Evolutionary conservation across 2,329 filamentous ascomycete genomes (phyloP).

Genomic region (Lasiodiplodia sp.): DNA sequence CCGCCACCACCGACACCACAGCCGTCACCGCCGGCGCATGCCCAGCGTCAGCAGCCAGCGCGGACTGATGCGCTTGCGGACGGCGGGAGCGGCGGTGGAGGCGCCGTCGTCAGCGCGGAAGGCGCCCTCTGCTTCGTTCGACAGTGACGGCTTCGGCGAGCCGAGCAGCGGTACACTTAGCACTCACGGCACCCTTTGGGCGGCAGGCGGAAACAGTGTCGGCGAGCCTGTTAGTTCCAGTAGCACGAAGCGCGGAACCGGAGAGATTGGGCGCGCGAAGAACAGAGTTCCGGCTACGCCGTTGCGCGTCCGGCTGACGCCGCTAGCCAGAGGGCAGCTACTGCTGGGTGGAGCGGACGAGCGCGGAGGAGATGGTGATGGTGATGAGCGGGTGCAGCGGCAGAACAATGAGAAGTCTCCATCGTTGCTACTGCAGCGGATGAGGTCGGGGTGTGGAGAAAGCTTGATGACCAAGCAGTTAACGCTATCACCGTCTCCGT

Average conservation of each 20-base stretch:
- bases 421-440: neutral
- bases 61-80: conserved; percentile 8
- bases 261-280: neutral
- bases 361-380: neutral
- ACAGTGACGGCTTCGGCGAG: neutral
- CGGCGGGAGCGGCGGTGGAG: neutral
- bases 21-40: neutral
- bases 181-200: neutral
- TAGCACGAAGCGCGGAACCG: neutral
- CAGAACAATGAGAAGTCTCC: neutral
- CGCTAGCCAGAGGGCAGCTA: no score
- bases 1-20: neutral
- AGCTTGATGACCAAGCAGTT: neutral
- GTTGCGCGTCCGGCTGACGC: neutral
- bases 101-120: neutral
- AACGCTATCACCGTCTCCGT: neutral
- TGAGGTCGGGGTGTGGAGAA: neutral
- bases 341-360: neutral
- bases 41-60: conserved; percentile 7
- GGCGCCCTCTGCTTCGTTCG: neutral
- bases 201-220: neutral
- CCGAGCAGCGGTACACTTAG: neutral
- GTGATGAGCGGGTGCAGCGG: neutral
- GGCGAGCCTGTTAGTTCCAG: neutral
- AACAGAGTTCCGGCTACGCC: neutral